Percentiles rank a stretch among this genome's conserved stretches.
Conservation (phyloP, 305 asterid genomes). For the Fraxinus albicans region DNA sequence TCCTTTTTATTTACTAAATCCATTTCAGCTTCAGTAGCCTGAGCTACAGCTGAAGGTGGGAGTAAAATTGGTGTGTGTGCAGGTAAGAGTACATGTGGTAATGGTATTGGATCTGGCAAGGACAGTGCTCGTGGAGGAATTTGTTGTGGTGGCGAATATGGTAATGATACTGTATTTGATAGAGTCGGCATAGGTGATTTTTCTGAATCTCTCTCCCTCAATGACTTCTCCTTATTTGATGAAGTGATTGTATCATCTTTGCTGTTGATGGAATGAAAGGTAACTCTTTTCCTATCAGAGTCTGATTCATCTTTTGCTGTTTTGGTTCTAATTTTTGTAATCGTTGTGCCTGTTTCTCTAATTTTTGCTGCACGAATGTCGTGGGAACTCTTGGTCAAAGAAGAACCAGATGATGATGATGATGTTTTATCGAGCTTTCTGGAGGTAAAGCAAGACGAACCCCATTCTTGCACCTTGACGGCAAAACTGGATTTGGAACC, state of each 20-base stretch:
- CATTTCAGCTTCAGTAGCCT: slow-evolving; percentile 19
- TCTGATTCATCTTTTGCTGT: slow-evolving; percentile 30
- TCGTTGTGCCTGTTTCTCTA: slow-evolving; percentile 10
- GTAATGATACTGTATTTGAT: slow-evolving; percentile 27
- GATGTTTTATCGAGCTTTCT: slow-evolving; percentile 18
- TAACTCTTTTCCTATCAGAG: slow-evolving; percentile 28
- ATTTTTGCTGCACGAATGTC: slow-evolving; percentile 23
- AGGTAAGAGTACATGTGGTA: slow-evolving; percentile 16
- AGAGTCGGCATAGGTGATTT: slow-evolving; percentile 26
- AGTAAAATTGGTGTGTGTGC: slow-evolving; percentile 20
- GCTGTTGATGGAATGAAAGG: slow-evolving; percentile 16
- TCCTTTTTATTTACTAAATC: slow-evolving; percentile 24
- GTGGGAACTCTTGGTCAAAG: slow-evolving; percentile 26
- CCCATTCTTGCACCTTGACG: slow-evolving; percentile 45
- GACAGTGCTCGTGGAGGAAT: slow-evolving; percentile 3
- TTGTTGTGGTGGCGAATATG: slow-evolving; percentile 32
- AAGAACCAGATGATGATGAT: slow-evolving; percentile 26
- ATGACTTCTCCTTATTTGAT: slow-evolving; percentile 58
- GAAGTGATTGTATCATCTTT: slow-evolving; percentile 22
- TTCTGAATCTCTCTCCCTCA: slow-evolving; percentile 78
- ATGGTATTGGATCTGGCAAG: slow-evolving; percentile 9
- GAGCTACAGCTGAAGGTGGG: slow-evolving; percentile 22
- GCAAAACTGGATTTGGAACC: slow-evolving; percentile 48
- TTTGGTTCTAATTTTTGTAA: slow-evolving; percentile 28
- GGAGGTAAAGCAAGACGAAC: slow-evolving; percentile 38